Conservation (phyloP, 306 rosid genomes). For the Amphicarpaea edgeworthii region DNA sequence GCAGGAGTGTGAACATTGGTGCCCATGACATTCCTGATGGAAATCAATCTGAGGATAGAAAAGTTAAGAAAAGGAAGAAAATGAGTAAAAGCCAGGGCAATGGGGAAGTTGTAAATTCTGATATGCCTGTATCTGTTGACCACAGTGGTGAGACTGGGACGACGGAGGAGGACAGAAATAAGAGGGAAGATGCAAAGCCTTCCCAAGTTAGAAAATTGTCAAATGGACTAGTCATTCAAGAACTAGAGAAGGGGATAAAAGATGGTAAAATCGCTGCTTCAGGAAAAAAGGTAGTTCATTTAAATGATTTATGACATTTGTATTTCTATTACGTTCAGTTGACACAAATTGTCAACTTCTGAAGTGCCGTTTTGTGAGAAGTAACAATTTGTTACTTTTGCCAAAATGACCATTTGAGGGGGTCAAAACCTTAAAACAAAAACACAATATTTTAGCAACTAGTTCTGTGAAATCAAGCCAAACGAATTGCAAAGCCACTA, state of each 20-base stretch:
- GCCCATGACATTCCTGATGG: slow-evolving; percentile 50
- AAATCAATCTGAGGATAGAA: slow-evolving; percentile 53
- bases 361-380: too few relatives aligned
- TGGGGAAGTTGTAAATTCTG: slow-evolving; percentile 48
- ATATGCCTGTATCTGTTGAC: slow-evolving; percentile 46
- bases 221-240: slow-evolving; percentile 67
- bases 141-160: slow-evolving; percentile 37
- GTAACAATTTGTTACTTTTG: too few relatives aligned
- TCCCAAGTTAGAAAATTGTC: slow-evolving; percentile 61
- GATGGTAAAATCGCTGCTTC: slow-evolving; percentile 71
- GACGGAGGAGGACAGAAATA: slow-evolving; percentile 45
- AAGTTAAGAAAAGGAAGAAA: slow-evolving; percentile 67
- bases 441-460: slow-evolving; percentile 18
- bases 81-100: slow-evolving; percentile 58
- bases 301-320: too few relatives aligned
- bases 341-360: too few relatives aligned
- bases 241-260: slow-evolving; percentile 65
- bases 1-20: slow-evolving; percentile 50
- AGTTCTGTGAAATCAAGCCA: slow-evolving; percentile 16
- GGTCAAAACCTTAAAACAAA: too few relatives aligned
- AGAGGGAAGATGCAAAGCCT: slow-evolving; percentile 42
- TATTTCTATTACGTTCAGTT: too few relatives aligned
- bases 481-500: background rate
- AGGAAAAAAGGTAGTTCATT: too few relatives aligned
- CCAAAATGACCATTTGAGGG: too few relatives aligned